These are phyloP conservation scores for Rhododendron ferrugineum DNA, from an alignment of 148 eudicot genomes.

Conservation along the genomic window DNA sequence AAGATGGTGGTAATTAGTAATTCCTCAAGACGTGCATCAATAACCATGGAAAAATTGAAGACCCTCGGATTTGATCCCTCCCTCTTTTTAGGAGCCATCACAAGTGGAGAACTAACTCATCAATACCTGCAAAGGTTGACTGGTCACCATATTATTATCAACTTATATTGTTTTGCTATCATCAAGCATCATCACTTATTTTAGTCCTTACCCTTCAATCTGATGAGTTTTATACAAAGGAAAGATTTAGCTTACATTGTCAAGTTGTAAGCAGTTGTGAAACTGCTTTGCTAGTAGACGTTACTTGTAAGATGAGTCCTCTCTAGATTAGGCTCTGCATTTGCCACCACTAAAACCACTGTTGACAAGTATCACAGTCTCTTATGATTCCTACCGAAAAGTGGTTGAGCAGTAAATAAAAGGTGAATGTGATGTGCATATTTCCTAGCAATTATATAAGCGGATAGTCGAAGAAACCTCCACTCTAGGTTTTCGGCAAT, in stretches of 20 bases:
- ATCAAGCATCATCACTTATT: not conserved
- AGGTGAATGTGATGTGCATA: not conserved
- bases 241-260: not conserved
- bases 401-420: not conserved
- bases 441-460: not conserved
- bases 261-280: not conserved
- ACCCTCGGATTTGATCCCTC: constrained; percentile 92
- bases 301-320: not conserved
- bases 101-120: constrained; percentile 92
- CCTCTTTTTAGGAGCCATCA: constrained; percentile 70
- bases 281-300: not conserved
- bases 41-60: constrained; percentile 67
- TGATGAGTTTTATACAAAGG: not conserved
- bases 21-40: constrained; percentile 86
- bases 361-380: not conserved
- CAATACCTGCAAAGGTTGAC: constrained; percentile 67
- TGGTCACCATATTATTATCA: not conserved
- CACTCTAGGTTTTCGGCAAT: not conserved
- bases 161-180: not conserved
- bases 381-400: not conserved
- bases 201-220: not conserved
- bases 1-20: constrained; percentile 93
- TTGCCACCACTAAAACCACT: not conserved
- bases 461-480: not conserved
- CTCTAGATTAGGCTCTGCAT: not conserved